These are phyloP conservation scores for Zygnema circumcarinatum DNA, from an alignment of 139 green algal genomes.

Conservation along the genomic window DNA sequence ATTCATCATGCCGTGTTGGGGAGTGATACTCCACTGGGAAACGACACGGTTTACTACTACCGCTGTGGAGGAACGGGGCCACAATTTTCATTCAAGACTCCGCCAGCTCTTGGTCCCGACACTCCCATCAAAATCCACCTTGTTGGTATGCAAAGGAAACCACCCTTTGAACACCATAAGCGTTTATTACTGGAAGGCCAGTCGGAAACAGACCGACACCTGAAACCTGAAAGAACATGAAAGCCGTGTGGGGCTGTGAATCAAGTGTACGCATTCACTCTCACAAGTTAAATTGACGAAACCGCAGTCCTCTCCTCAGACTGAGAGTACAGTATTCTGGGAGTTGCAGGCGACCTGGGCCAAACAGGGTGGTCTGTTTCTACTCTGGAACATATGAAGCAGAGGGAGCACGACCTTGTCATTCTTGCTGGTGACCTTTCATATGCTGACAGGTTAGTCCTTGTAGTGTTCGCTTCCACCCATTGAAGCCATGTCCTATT, in stretches of 20 bases:
- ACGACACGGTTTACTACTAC: constrained; percentile 65
- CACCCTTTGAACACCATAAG: no score
- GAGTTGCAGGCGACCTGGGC: constrained; percentile 77
- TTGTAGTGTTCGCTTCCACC: not conserved
- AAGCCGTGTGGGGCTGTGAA: no score
- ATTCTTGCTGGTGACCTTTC: constrained; percentile 79
- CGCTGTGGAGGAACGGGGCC: constrained; percentile 57
- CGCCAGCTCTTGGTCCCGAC: constrained; percentile 24
- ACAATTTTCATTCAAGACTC: constrained; percentile 61
- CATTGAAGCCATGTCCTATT: not conserved
- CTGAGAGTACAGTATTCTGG: no score
- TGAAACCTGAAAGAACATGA: no score
- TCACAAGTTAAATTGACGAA: no score
- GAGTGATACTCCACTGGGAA: constrained; percentile 30
- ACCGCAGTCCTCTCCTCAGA: no score
- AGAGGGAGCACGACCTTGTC: constrained; percentile 54
- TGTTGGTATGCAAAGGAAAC: constrained; percentile 45
- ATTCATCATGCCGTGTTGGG: constrained; percentile 65
- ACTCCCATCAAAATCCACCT: not conserved
- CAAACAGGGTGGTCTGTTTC: constrained; percentile 76
- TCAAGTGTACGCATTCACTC: no score
- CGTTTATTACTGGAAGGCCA: no score
- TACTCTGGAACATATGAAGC: constrained; percentile 72
- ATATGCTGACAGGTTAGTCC: constrained; percentile 73
- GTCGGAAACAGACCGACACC: no score